Conservation (phyloP, 805 yeast species). For the Candida rishiriensis region DNA sequence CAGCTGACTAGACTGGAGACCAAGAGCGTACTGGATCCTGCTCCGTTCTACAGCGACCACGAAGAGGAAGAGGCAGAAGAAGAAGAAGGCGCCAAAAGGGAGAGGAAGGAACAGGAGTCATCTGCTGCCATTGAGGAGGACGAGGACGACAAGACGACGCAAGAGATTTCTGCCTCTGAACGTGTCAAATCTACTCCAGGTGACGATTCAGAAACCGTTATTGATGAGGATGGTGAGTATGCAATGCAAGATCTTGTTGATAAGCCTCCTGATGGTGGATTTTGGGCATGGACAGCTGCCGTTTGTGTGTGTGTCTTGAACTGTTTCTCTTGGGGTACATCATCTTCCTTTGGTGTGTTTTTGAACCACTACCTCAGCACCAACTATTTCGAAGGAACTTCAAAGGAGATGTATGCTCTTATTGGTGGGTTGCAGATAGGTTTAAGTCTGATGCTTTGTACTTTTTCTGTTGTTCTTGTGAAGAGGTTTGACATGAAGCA, state of each 20-base stretch:
- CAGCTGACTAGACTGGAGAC: conserved; percentile 17
- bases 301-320: conserved; percentile 27
- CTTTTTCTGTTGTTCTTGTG: conserved; percentile 45
- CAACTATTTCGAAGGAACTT: conserved; percentile 43
- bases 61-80: conserved; percentile 1
- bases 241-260: conserved; percentile 22
- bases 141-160: not conserved
- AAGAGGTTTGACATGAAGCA: conserved; percentile 46
- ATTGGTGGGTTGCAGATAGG: conserved; percentile 52
- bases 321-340: conserved; percentile 51
- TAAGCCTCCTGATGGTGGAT: conserved; percentile 41
- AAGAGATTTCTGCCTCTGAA: not conserved
- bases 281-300: conserved; percentile 48
- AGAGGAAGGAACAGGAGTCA: too few relatives aligned
- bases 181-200: not conserved
- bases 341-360: conserved; percentile 51
- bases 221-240: conserved; percentile 31
- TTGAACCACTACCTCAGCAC: conserved; percentile 42
- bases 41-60: conserved; percentile 4
- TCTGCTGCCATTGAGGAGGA: not conserved
- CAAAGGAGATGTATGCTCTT: conserved; percentile 47
- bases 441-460: conserved; percentile 58
- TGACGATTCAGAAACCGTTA: too few relatives aligned
- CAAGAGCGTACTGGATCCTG: conserved; percentile 1
- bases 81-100: not conserved